Percentiles rank a stretch among this genome's conserved stretches.
phyloP scores from a whole-genome alignment of 2,329 filamentous ascomycete genomes.

The Didymella pomorum region DNA sequence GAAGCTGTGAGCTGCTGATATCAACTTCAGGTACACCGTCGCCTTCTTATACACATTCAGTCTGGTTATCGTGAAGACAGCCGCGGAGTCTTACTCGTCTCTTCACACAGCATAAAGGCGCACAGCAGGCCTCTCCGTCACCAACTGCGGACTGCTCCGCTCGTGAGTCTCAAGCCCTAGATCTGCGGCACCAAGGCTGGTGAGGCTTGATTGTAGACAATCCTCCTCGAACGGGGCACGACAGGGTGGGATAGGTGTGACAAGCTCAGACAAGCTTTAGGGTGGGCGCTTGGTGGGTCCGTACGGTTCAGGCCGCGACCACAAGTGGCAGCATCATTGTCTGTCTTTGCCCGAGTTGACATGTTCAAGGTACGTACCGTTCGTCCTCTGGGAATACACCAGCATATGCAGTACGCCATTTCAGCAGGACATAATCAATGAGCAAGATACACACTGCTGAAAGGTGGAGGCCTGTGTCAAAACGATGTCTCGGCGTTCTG shows the following conservation, averaged over 20 bases:
- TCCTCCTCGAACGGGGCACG: neutral
- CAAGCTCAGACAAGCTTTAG: conserved; percentile 18
- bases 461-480: neutral
- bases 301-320: neutral
- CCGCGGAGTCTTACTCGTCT: neutral
- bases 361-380: neutral
- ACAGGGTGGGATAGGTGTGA: conserved; percentile 4
- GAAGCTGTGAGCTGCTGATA: conserved; percentile 1
- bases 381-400: neutral
- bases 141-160: conserved; percentile 3
- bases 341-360: neutral
- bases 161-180: conserved; percentile 15
- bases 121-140: neutral
- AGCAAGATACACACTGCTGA: neutral
- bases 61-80: neutral
- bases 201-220: conserved; percentile 6
- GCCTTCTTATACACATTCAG: neutral
- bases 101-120: conserved; percentile 5
- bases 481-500: conserved; percentile 7
- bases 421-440: neutral
- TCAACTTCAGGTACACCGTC: neutral
- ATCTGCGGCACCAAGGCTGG: conserved; percentile 17
- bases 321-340: neutral
- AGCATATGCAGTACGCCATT: neutral
- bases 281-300: conserved; percentile 9